These are phyloP conservation scores for Lagenidium giganteum DNA, from an alignment of 352 stramenopile species.

Conservation along the genomic window DNA sequence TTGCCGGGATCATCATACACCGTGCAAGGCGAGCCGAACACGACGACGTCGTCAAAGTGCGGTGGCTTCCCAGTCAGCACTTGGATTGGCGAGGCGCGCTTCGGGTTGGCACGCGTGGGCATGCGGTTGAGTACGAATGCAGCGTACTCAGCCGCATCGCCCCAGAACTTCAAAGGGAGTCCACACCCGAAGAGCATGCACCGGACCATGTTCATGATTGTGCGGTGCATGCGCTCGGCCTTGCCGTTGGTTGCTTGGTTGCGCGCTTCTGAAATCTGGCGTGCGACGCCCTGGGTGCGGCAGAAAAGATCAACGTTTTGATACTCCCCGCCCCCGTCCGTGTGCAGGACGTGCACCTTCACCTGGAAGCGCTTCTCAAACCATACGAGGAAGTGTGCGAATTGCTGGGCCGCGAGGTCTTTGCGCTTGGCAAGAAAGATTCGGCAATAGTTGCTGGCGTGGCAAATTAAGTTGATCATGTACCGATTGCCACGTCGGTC, in stretches of 20 bases:
- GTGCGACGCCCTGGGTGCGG: constrained; percentile 5
- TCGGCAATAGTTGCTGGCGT: constrained; percentile 2
- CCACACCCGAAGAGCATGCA: constrained; percentile 24
- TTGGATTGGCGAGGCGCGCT: constrained; percentile 6
- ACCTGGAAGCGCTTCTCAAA: constrained; percentile 8
- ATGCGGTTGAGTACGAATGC: constrained; percentile 22
- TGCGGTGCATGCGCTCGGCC: constrained; percentile 24
- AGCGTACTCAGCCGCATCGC: constrained; percentile 17
- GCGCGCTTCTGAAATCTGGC: constrained; percentile 16
- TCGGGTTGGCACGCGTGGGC: constrained; percentile 11
- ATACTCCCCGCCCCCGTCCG: constrained; percentile 19
- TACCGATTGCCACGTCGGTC: constrained; percentile 4
- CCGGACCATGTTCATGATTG: constrained; percentile 20
- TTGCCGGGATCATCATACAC: constrained; percentile 9
- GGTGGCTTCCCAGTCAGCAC: constrained; percentile 3
- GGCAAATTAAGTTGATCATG: constrained; percentile 15
- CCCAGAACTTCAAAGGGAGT: constrained; percentile 18
- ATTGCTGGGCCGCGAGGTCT: constrained; percentile 6
- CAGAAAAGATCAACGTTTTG: constrained; percentile 24
- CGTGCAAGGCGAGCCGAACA: constrained; percentile 16
- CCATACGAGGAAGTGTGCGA: constrained; percentile 6
- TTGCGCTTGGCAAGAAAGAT: constrained; percentile 13
- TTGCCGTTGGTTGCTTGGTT: constrained; percentile 29
- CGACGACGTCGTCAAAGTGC: not conserved
- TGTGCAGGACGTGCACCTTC: constrained; percentile 6